Conservation (phyloP, 495 filamentous ascomycete genomes). For the Podospora comata region DNA sequence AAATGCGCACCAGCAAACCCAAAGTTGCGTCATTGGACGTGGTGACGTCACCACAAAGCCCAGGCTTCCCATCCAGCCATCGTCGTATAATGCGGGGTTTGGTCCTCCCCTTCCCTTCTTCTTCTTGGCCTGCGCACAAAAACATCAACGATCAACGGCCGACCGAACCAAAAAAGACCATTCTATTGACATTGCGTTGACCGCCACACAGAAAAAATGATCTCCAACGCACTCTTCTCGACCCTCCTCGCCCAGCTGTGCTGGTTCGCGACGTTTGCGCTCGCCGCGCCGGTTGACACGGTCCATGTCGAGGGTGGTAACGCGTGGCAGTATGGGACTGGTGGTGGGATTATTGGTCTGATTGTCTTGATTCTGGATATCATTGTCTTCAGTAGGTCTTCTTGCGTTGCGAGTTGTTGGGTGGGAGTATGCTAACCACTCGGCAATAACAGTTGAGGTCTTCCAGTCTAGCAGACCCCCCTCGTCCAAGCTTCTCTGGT, state of each 20-base stretch:
- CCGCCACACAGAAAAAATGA: constrained; percentile 10
- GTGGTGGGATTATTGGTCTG: constrained; percentile 48
- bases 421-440: background rate
- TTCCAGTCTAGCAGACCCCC: constrained; percentile 49
- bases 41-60: background rate
- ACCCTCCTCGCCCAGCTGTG: constrained; percentile 40
- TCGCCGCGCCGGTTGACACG: constrained; percentile 37
- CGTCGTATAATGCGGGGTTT: background rate
- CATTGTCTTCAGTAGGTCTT: constrained; percentile 45
- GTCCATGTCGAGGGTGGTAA: constrained; percentile 21
- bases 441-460: constrained; percentile 43
- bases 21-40: background rate
- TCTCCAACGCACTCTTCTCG: constrained; percentile 30
- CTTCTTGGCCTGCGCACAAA: background rate
- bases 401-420: background rate
- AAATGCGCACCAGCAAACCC: background rate
- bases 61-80: background rate
- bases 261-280: constrained; percentile 36
- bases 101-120: background rate
- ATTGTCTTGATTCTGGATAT: constrained; percentile 51
- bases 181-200: background rate
- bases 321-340: constrained; percentile 44
- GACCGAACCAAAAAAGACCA: background rate
- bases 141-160: background rate
- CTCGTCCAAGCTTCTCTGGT: constrained; percentile 49